A percentile compares a stretch with the other conserved stretches of the same genome.
Evolutionary conservation across 805 yeast genomes (phyloP).

Genomic region (Yamadazyma akitaensis): DNA sequence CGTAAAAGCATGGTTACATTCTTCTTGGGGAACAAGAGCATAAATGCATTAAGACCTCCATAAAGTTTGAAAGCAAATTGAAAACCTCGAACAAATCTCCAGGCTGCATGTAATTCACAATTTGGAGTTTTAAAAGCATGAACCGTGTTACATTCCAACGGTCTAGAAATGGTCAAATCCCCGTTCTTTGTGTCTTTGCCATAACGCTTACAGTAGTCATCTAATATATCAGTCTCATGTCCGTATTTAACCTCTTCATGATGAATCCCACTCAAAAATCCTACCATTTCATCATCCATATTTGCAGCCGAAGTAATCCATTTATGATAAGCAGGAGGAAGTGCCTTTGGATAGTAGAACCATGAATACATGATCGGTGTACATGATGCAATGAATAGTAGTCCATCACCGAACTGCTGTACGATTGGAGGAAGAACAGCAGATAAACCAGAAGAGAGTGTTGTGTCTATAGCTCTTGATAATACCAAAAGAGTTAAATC

Average conservation of each 20-base stretch:
- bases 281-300: conserved; percentile 40
- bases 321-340: conserved; percentile 42
- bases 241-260: conserved; percentile 35
- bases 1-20: conserved; percentile 14
- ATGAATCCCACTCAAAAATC: conserved; percentile 29
- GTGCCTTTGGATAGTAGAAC: conserved; percentile 36
- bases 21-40: conserved; percentile 24
- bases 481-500: conserved; percentile 36
- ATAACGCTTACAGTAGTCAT: conserved; percentile 27
- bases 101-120: conserved; percentile 47
- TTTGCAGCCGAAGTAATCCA: conserved; percentile 51
- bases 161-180: conserved; percentile 19
- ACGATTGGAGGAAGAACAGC: conserved; percentile 20
- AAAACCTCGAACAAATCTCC: conserved; percentile 43
- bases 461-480: conserved; percentile 36
- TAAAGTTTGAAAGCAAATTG: conserved; percentile 38
- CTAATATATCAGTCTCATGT: conserved; percentile 27
- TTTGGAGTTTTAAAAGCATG: conserved; percentile 37
- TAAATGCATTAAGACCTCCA: conserved; percentile 38
- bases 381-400: conserved; percentile 26
- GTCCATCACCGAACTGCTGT: conserved; percentile 22
- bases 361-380: conserved; percentile 36
- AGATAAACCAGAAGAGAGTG: conserved; percentile 22
- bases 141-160: conserved; percentile 39
- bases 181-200: conserved; percentile 33